phyloP scores from a whole-genome alignment of 371 early-diverging fungal genomes.

The Syncephalis plumigaleata region DNA sequence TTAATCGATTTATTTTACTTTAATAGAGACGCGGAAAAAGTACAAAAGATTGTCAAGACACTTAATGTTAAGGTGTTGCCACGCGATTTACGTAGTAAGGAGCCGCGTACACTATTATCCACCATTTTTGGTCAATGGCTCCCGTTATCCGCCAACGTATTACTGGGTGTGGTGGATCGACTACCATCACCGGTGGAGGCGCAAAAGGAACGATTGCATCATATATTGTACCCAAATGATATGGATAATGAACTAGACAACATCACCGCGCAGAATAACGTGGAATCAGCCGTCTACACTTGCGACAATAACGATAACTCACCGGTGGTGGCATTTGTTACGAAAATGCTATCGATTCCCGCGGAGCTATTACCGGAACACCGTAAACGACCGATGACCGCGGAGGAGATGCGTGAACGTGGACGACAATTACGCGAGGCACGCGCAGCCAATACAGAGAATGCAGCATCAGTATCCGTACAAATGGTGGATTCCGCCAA shows the following conservation, averaged over 20 bases:
- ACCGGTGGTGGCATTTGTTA: conserved; percentile 70
- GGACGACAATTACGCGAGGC: conserved; percentile 26
- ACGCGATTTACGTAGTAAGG: conserved; percentile 75
- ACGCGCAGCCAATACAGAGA: conserved; percentile 8
- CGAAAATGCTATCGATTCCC: conserved; percentile 85
- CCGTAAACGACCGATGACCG: conserved; percentile 45
- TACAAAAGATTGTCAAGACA: conserved; percentile 81
- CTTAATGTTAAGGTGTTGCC: conserved; percentile 75
- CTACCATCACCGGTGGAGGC: conserved; percentile 75
- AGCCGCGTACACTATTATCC: conserved; percentile 48
- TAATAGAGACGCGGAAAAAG: conserved; percentile 54
- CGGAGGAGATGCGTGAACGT: conserved; percentile 82
- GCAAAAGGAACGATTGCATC: conserved; percentile 64
- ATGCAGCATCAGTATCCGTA: conserved; percentile 19
- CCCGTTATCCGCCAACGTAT: conserved; percentile 52
- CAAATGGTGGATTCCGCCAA: conserved; percentile 9
- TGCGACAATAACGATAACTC: conserved; percentile 30
- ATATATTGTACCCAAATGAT: conserved; percentile 44
- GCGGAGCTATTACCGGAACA: conserved; percentile 51
- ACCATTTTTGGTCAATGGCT: conserved; percentile 75
- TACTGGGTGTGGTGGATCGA: conserved; percentile 70
- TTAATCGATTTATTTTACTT: not conserved
- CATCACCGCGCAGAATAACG: conserved; percentile 21
- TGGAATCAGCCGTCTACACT: conserved; percentile 39
- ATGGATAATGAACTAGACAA: conserved; percentile 17